A percentile compares a stretch with the other conserved stretches of the same genome.
phyloP scores from a whole-genome alignment of 805 yeast species.

The Blastobotrys robertii region DNA sequence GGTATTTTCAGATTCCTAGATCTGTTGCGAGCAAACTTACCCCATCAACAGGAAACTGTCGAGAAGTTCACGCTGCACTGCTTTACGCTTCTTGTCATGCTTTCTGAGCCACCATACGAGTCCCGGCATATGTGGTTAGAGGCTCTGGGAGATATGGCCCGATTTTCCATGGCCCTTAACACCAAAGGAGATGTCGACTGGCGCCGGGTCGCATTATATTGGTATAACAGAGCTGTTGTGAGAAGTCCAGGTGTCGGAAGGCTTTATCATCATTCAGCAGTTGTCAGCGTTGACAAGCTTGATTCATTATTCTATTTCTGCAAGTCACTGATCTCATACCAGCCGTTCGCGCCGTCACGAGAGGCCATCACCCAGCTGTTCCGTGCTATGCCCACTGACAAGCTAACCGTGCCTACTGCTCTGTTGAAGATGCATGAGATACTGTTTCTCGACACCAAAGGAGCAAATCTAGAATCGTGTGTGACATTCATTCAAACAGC shows the following conservation, averaged over 20 bases:
- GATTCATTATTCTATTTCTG: conserved; percentile 19
- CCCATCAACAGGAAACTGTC: conserved; percentile 13
- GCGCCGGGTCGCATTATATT: conserved; percentile 72
- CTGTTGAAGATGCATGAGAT: conserved; percentile 13
- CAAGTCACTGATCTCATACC: conserved; percentile 13
- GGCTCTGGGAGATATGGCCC: conserved; percentile 72
- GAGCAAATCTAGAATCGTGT: conserved; percentile 2
- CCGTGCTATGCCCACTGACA: conserved; percentile 10
- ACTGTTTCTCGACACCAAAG: conserved; percentile 4
- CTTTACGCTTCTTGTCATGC: conserved; percentile 15
- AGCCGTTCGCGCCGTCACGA: conserved; percentile 15
- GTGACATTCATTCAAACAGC: too few relatives aligned
- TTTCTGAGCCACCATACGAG: conserved; percentile 19
- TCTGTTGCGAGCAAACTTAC: conserved; percentile 11
- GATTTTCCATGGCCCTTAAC: conserved; percentile 82
- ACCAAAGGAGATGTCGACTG: conserved; percentile 76
- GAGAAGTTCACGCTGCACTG: conserved; percentile 16
- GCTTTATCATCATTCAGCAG: conserved; percentile 77
- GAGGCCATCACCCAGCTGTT: conserved; percentile 13
- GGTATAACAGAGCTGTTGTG: conserved; percentile 70
- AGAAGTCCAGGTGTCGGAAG: conserved; percentile 78
- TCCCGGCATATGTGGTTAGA: conserved; percentile 54
- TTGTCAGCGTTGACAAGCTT: conserved; percentile 62
- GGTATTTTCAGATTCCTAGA: conserved; percentile 21
- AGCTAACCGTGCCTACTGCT: conserved; percentile 7